These are phyloP conservation scores for Alloteropsis semialata DNA, from an alignment of 176 grass and related monocot genomes.

Conservation along the genomic window DNA sequence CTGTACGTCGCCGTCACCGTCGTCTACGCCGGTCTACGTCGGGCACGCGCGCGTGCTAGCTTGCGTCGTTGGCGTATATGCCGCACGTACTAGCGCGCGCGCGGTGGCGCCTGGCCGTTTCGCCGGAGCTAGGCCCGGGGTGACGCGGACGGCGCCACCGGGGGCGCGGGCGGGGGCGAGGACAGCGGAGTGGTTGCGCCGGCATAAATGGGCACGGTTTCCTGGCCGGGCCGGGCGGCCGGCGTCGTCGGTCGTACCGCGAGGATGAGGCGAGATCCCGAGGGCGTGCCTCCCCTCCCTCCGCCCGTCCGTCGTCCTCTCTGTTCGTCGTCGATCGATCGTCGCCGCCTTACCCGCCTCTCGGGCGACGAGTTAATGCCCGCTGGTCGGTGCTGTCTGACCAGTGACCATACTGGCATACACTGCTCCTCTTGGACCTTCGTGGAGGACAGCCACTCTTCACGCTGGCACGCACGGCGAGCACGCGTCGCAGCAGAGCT, in stretches of 20 bases:
- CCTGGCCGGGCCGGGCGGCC: background rate
- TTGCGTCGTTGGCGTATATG: background rate
- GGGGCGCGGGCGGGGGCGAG: background rate
- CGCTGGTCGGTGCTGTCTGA: background rate
- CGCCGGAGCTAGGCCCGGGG: background rate
- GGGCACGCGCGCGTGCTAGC: background rate
- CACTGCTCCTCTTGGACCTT: background rate
- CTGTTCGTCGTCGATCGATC: too few species aligned
- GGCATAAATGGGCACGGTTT: slow-evolving; percentile 29
- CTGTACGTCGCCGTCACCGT: background rate
- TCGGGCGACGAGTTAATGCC: slow-evolving; percentile 1
- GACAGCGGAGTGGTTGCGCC: slow-evolving; percentile 27
- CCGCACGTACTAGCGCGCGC: background rate
- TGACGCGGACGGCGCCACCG: slow-evolving; percentile 15
- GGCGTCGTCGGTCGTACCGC: slow-evolving; percentile 1
- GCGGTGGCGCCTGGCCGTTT: slow-evolving; percentile 17
- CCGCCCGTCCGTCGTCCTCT: background rate
- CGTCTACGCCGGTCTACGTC: too few species aligned
- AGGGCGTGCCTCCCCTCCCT: background rate
- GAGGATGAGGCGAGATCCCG: slow-evolving; percentile 34
- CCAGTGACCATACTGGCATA: background rate
- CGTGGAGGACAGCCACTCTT: background rate
- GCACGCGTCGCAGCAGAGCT: background rate
- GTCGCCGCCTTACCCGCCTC: background rate
- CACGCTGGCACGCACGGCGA: background rate